Base-by-base conservation (phyloP, 768 basidiomycete species). In the Hygrocybe coccinea region DNA sequence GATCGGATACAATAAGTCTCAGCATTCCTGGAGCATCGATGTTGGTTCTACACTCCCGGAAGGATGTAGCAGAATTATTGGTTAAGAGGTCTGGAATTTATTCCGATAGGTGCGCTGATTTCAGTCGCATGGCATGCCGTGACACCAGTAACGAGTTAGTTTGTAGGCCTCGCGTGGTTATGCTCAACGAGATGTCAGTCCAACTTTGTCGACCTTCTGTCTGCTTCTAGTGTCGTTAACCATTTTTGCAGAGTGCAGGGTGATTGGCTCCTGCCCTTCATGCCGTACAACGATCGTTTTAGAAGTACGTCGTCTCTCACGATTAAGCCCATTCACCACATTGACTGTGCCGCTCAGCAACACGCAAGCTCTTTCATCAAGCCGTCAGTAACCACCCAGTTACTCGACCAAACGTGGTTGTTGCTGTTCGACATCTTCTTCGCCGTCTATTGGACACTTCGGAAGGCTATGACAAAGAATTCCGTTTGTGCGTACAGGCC, bases 141-240 rank as follows among this genome's bases (percentile, higher is more conserved):
- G 29, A n/a, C 8, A 17, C 6, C 39, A 10, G 15, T 48, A 25
- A 34, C 10, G 7, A 24, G 6, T n/a, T 33, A 2, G n/a, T 7
- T 21, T 21, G 15, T 33, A 39, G 39, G 3, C 36, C 56, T 5
- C 33, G 41, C 6, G 37, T 39, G 5, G 47, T 53, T 15, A 52
- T 52, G 50, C 56, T 54, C 49, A 50, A 50, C 39, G 51, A 53
- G 50, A 33, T 57, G 56, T 57, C 3, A 2, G 56, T 45, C 39
- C 12, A 17, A 7, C 22, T 50, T 22, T n/a, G 56, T 45, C 39
- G 11, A 11, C 10, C n/a, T 50, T n/a, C 3, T 15, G 14, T 34
- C n/a, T 25, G 5, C 35, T 17, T n/a, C 5, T 21, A 22, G 9
- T 45, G 44, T 33, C 25, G 12, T n/a, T 33, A n/a, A 36, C 15